Base-by-base conservation (phyloP, 2,329 filamentous ascomycete species). In the Sporothrix variecibatus region DNA sequence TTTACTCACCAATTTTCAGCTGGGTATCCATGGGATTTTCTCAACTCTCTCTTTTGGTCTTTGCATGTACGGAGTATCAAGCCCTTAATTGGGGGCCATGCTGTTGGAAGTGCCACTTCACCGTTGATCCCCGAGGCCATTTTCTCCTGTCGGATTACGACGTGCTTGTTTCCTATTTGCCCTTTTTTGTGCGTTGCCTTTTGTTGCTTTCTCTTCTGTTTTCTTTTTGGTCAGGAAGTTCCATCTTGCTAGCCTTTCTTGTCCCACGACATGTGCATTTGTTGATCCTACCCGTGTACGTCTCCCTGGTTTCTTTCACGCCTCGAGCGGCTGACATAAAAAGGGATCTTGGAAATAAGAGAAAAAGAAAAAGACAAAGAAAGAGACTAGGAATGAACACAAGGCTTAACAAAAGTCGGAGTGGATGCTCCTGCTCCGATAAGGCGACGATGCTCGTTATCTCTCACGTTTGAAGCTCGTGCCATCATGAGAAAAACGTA, bases 221-320 rank as follows among this genome's bases (percentile, higher is more conserved):
- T 64, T 64, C 31, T 64, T 64, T 64, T 40, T 38, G 15, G 12
- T 64, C 34, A 64, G 60, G 60, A 64, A 43, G 34, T 43, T 64
- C 15, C 11, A 26, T 56, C 8, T 56, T 56, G n/a, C 26, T 9
- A 58, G 23, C 53, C 9, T 64, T 20, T 64, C 31, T 12, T 64
- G 34, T 60, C 26, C 23, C 26, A 58, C 56, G 3, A 60, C 56
- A 28, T 26, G 28, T 20, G 17, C 12, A 38, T 40, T 23, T 26
- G 56, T 7, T 3, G 56, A 60, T 60, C 56, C 56, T 31, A 4
- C 11, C 1, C 34, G 34, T 34, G 12, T 17, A 31, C 26, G 28
- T 9, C 12, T 15, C 53, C 26, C 56, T 31, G 40, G 7, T 64
- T 40, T 64, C 23, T 23, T 9, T 12, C 60, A 60, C 60, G 53